These are phyloP conservation scores for Neurospora sp. DNA, from an alignment of 495 filamentous ascomycete species.

Conservation along the genomic window DNA sequence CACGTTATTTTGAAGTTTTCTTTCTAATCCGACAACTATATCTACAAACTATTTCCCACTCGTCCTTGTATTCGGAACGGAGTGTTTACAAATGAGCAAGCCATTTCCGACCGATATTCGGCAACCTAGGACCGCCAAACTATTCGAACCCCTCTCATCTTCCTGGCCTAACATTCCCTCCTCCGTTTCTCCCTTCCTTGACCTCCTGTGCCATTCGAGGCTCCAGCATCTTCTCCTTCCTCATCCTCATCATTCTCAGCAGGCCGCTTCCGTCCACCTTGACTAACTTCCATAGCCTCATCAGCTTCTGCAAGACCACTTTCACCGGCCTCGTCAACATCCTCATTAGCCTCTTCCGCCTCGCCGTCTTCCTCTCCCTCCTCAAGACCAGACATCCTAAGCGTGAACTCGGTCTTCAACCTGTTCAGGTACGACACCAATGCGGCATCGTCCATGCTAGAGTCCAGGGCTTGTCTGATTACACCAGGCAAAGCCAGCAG, in stretches of 20 bases:
- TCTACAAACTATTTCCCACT: background rate
- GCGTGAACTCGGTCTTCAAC: slow-evolving; percentile 68
- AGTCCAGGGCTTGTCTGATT: slow-evolving; percentile 57
- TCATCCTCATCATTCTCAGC: background rate
- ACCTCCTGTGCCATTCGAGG: background rate
- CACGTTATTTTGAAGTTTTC: background rate
- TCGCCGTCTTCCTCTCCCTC: background rate
- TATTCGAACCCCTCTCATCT: background rate
- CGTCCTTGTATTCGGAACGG: background rate
- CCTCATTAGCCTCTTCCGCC: background rate
- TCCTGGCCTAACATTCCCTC: background rate
- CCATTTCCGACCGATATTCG: background rate
- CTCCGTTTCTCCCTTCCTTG: background rate
- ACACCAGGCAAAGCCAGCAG: slow-evolving; percentile 66
- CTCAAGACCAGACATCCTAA: slow-evolving; percentile 43
- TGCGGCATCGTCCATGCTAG: slow-evolving; percentile 54
- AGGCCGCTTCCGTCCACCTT: background rate
- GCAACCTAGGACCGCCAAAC: background rate
- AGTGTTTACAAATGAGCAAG: background rate
- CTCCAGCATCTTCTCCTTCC: background rate
- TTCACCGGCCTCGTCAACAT: background rate
- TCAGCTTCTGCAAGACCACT: background rate
- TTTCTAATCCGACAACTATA: background rate
- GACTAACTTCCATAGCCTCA: background rate
- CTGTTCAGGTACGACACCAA: slow-evolving; percentile 56